Percentiles rank a stretch among this genome's conserved stretches.
Conservation (phyloP, 805 yeast species). For the Kuraishia floccosa region DNA sequence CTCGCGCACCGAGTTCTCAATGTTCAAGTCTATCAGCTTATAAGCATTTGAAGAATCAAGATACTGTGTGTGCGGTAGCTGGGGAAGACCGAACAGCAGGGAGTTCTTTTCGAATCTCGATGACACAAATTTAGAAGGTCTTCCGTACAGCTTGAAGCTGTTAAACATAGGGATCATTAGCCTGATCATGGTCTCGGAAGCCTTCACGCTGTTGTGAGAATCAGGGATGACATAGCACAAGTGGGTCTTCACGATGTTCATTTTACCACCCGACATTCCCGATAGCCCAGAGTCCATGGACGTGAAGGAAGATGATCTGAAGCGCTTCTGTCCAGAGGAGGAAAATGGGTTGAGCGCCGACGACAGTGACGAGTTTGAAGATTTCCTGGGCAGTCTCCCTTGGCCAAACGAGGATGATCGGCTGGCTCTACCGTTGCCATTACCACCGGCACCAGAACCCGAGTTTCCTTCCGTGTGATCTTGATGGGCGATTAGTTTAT, state of each 20-base stretch:
- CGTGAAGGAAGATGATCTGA: conserved; percentile 8
- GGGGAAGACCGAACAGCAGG: conserved; percentile 62
- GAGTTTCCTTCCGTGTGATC: too few species aligned
- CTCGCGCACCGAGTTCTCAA: conserved; percentile 18
- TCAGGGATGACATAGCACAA: conserved; percentile 43
- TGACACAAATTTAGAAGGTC: conserved; percentile 54
- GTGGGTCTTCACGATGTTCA: conserved; percentile 13
- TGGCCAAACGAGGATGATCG: conserved; percentile 13
- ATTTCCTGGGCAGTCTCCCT: conserved; percentile 11
- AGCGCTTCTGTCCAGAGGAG: not conserved
- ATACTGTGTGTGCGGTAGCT: conserved; percentile 57
- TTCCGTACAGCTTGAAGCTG: conserved; percentile 60
- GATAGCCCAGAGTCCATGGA: conserved; percentile 14
- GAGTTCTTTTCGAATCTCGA: conserved; percentile 43
- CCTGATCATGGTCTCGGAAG: conserved; percentile 64
- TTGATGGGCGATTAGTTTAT: conserved; percentile 10
- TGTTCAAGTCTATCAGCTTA: conserved; percentile 18
- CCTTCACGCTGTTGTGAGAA: conserved; percentile 60
- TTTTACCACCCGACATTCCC: conserved; percentile 7
- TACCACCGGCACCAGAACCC: not conserved
- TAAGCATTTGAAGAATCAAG: conserved; percentile 22
- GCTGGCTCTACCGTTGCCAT: conserved; percentile 12
- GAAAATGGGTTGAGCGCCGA: conserved; percentile 5
- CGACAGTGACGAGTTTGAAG: conserved; percentile 15
- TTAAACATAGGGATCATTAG: conserved; percentile 60